Evolutionary conservation across 768 basidiomycete genomes (phyloP), one percentile per base, ranked within the genome.

Genomic region (Gloeopeniophorella convolvens): DNA sequence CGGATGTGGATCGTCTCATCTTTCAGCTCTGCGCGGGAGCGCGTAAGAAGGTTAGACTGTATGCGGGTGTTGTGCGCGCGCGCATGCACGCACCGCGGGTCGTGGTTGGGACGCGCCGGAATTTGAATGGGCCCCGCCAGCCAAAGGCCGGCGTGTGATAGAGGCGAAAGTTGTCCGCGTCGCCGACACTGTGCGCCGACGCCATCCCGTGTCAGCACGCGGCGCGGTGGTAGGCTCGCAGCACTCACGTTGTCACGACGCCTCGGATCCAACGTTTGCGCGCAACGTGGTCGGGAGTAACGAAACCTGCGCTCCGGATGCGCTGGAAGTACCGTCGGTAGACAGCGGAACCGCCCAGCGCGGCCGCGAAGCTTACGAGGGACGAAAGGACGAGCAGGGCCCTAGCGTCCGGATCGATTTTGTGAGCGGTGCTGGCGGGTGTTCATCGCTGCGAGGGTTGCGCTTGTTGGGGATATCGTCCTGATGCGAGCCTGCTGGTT

Each of bases 1-100:
- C 94, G 81, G 24, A 98, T 80, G 60, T 89, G 85, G 15, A 97
- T 72, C 2, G 94, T 96, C 58, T 90, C 70, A 54, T 83, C 78
- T 62, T 79, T 87, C 40, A 94, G 71, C 0, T 79, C 91, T 90
- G 42, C 20, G 13, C 42, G 5, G 31, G n/a, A 45, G 16, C 26
- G 39, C 30, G 33, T 42, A 15, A 42, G 16, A 13, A 24, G 42
- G 15, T 30, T n/a, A n/a, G n/a, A n/a, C n/a, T n/a, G n/a, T 42
- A 3, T 27, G 9, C 35, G 16, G 11, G 36, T 13, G 21, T 23
- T 26, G 33, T 24, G 7, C 18, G 21, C 20, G 35, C 10, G 23
- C 5, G 16, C 39, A n/a, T 23, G n/a, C 21, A 49, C 60, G 23
- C 28, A 83, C 85, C 82, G 78, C 80, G 84, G 16, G 65, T 58